A percentile compares a stretch with the other conserved stretches of the same genome.
Conservation (phyloP, 768 basidiomycete genomes). For the Leccinum aurantiacum region DNA sequence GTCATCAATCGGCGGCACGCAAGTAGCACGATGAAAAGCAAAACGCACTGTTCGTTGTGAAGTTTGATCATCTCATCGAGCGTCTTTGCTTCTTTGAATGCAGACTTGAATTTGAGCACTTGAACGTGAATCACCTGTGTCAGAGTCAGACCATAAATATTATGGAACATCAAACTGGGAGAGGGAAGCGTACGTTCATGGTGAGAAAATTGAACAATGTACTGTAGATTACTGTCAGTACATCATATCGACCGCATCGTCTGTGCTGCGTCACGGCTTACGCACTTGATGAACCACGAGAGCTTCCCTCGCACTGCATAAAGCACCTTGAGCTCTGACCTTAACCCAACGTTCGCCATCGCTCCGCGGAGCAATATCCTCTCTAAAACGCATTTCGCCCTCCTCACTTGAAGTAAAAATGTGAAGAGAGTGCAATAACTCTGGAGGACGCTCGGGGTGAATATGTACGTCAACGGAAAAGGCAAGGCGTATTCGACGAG, state of each 20-base stretch:
- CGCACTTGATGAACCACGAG: slow-evolving; percentile 85
- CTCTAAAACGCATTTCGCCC: slow-evolving; percentile 72
- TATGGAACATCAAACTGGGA: background rate
- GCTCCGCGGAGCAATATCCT: slow-evolving; percentile 64
- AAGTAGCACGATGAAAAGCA: background rate
- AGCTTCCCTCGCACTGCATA: slow-evolving; percentile 76
- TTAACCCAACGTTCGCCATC: slow-evolving; percentile 33
- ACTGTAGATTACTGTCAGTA: slow-evolving; percentile 36
- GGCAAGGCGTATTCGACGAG: slow-evolving; percentile 78
- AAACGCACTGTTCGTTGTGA: slow-evolving; percentile 68
- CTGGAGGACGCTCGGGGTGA: slow-evolving; percentile 54
- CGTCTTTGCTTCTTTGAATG: slow-evolving; percentile 52
- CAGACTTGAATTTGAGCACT: slow-evolving; percentile 57
- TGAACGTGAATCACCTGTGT: slow-evolving; percentile 67
- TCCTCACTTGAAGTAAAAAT: slow-evolving; percentile 69
- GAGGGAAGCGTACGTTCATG: slow-evolving; percentile 54
- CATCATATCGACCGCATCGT: no score
- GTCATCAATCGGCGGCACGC: background rate
- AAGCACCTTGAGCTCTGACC: slow-evolving; percentile 61
- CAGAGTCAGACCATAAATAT: background rate
- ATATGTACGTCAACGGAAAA: slow-evolving; percentile 79
- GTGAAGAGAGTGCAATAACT: slow-evolving; percentile 67
- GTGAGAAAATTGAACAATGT: slow-evolving; percentile 68
- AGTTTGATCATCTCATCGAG: slow-evolving; percentile 74
- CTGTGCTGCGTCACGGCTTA: slow-evolving; percentile 9